A percentile compares a stretch with the other conserved stretches of the same genome.
These are phyloP conservation scores for Haematococcus sp. DNA, from an alignment of 139 green algal genomes.

Conservation along the genomic window DNA sequence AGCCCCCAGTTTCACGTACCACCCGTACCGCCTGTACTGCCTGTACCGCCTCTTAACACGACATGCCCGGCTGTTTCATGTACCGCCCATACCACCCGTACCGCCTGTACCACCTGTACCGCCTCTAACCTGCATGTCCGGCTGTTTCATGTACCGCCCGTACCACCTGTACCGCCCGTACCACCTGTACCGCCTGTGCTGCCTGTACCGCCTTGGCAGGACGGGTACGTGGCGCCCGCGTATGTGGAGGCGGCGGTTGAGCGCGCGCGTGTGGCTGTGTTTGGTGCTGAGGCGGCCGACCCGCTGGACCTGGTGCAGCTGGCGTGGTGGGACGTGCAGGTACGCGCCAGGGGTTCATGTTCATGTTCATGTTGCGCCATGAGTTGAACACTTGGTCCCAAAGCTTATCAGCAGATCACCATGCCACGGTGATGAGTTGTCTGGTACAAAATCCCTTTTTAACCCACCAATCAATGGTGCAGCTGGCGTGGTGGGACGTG, in stretches of 20 bases:
- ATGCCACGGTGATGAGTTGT: neutral
- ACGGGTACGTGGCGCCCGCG: conserved; percentile 10
- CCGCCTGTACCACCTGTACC: too few relatives aligned
- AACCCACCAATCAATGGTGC: too few relatives aligned
- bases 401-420: too few relatives aligned
- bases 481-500: conserved; percentile 55
- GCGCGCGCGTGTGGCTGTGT: conserved; percentile 30
- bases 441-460: too few relatives aligned
- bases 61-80: too few relatives aligned
- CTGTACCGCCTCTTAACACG: too few relatives aligned
- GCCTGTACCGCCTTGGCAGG: neutral
- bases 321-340: conserved; percentile 51
- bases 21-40: too few relatives aligned
- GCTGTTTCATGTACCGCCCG: neutral
- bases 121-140: too few relatives aligned
- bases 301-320: conserved; percentile 56
- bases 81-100: too few relatives aligned
- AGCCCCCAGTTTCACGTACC: too few relatives aligned
- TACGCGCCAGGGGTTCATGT: conserved; percentile 1
- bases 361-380: neutral
- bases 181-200: too few relatives aligned
- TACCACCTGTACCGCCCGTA: too few relatives aligned
- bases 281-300: conserved; percentile 27
- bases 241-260: conserved; percentile 40
- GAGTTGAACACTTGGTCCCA: neutral